Base-by-base conservation (phyloP, 1,139 yeast genomes). In the Protomyces inundatus region DNA sequence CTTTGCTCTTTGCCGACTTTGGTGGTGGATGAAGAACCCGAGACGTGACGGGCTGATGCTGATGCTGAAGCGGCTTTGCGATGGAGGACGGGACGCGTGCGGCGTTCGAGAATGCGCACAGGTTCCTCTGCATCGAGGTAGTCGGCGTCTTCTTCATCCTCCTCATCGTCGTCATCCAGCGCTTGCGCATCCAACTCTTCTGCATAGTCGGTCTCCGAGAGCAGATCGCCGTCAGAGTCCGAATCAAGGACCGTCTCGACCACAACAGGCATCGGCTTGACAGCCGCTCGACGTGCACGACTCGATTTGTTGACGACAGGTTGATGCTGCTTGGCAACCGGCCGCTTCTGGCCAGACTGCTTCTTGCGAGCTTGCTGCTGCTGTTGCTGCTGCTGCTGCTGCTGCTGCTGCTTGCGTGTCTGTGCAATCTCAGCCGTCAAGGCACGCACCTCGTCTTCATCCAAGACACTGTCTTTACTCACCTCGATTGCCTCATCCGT, bases 401-500 rank as follows among this genome's bases (percentile, higher is more conserved):
- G 48, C 48, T 42, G 32, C n/a, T 14, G 53, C 12, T 50, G 40
- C 6, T 55, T 37, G 16, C 62, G 56, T 16, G 56, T 39, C 33
- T 51, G 56, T 52, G 37, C 48, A 6, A 58, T 48, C 34, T 58
- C 62, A 6, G 14, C 39, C 10, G 62, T 40, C 37, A 58, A 32
- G 35, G 51, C 62, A 12, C 54, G 56, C 12, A 58, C 46, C 16
- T 58, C 62, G 34, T 50, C 54, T 14, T 58, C 56, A 33, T 58
- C 54, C 40, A 58, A 50, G 30, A 58, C 52, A 33, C 56, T 51
- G 23, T 23, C 23, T 36, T 35, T 58, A 42, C 56, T 51, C 10
- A 58, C 55, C 39, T 58, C 62, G 45, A 51, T 52, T 9, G 56
- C 62, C 35, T 52, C 62, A 36, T 58, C 56, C n/a, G 62, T 51